phyloP scores from a whole-genome alignment of 768 basidiomycete species.

The Leccinum broughii region DNA sequence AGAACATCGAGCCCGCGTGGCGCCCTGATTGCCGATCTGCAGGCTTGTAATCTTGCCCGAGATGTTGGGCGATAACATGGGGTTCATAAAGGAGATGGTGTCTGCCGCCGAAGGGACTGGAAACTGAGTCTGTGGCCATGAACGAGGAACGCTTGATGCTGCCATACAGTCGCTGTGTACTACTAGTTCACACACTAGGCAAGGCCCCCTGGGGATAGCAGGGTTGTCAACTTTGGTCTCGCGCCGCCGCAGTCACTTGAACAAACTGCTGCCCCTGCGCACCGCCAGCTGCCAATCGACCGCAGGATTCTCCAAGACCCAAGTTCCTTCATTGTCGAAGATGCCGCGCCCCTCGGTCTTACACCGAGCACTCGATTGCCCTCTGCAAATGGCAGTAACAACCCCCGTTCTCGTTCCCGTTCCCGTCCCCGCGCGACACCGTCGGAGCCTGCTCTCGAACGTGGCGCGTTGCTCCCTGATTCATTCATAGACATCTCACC shows the following conservation, averaged over 20 bases:
- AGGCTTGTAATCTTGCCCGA: constrained; percentile 39
- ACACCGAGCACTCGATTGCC: constrained; percentile 31
- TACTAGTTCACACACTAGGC: too few species aligned
- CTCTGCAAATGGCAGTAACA: constrained; percentile 3
- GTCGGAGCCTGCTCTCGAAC: background rate
- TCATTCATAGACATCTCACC: constrained; percentile 12
- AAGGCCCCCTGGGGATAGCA: too few species aligned
- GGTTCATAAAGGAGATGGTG: constrained; percentile 34
- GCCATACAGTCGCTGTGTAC: too few species aligned
- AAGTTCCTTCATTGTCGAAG: constrained; percentile 22
- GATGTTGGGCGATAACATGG: constrained; percentile 31
- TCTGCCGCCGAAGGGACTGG: constrained; percentile 34
- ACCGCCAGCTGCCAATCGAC: constrained; percentile 18
- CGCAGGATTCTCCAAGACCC: constrained; percentile 34
- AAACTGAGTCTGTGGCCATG: too few species aligned
- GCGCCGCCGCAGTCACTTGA: background rate
- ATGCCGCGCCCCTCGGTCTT: constrained; percentile 21
- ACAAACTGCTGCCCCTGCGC: background rate
- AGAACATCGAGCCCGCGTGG: constrained; percentile 53
- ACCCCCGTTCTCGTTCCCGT: constrained; percentile 10
- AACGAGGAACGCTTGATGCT: too few species aligned
- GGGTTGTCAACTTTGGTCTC: too few species aligned
- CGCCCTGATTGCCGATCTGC: constrained; percentile 43
- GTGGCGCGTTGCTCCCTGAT: constrained; percentile 1
- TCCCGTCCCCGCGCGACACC: constrained; percentile 9